phyloP scores from a whole-genome alignment of 2,329 filamentous ascomycete genomes.

The Harringtonia lauricola region DNA sequence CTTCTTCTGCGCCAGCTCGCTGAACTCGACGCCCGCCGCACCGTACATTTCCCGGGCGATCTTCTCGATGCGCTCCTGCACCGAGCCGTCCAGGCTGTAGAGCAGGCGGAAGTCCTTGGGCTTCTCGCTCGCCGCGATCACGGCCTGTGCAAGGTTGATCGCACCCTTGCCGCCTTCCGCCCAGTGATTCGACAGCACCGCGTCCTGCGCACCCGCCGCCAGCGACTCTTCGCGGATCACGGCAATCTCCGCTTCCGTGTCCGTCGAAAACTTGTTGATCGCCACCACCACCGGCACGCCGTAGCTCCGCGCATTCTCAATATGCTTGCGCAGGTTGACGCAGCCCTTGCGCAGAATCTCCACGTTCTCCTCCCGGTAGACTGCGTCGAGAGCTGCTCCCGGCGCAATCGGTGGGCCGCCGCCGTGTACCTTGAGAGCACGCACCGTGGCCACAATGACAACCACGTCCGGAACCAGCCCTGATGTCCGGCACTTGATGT shows the following conservation, averaged over 20 bases:
- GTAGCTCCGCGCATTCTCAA: conserved; percentile 77
- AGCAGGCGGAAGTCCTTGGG: conserved; percentile 81
- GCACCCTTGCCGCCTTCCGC: conserved; percentile 88
- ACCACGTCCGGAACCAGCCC: conserved; percentile 88
- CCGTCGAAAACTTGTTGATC: conserved; percentile 92
- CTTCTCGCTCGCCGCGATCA: conserved; percentile 73
- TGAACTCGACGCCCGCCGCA: conserved; percentile 80
- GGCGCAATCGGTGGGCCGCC: conserved; percentile 89
- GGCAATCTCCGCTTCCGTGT: conserved; percentile 83
- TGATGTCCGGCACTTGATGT: conserved; percentile 97
- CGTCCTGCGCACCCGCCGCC: conserved; percentile 85
- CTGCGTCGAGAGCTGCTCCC: conserved; percentile 71
- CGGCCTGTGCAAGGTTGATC: conserved; percentile 75
- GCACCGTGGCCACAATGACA: conserved; percentile 89
- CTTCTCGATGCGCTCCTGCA: conserved; percentile 79
- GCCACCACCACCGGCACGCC: conserved; percentile 92
- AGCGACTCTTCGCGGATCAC: conserved; percentile 86
- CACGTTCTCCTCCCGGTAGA: conserved; percentile 89
- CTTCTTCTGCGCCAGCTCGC: conserved; percentile 89
- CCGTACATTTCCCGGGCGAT: conserved; percentile 95
- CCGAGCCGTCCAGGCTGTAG: conserved; percentile 62
- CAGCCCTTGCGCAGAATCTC: conserved; percentile 84
- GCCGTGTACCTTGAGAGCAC: conserved; percentile 93
- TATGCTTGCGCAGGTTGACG: conserved; percentile 92
- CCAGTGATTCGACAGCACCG: conserved; percentile 93